Conservation (phyloP, 73 alveolate genomes). For the Paramecium bursaria region DNA sequence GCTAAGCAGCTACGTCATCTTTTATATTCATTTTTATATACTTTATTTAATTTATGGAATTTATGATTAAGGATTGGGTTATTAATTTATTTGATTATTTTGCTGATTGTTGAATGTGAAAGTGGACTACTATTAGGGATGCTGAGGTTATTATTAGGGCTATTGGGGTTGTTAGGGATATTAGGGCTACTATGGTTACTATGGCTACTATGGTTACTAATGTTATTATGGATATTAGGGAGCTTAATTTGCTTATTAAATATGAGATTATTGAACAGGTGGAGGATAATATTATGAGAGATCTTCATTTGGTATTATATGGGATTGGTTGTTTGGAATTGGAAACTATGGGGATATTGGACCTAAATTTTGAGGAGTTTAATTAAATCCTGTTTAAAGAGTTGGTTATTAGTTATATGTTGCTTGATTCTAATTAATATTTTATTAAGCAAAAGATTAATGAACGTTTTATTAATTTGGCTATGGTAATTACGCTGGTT, state of each 20-base stretch:
- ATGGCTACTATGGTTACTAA: too few relatives aligned
- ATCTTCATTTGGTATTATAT: too few relatives aligned
- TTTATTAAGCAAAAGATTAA: not conserved
- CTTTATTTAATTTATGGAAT: not conserved
- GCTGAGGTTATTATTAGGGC: not conserved
- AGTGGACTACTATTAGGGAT: not conserved
- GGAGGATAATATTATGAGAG: too few relatives aligned
- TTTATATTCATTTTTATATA: not conserved
- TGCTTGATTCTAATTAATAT: not conserved
- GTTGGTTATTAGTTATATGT: not conserved
- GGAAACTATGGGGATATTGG: too few relatives aligned
- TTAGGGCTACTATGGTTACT: too few relatives aligned
- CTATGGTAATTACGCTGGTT: not conserved
- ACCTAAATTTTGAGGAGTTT: not conserved
- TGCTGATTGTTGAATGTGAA: not conserved
- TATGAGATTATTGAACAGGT: too few relatives aligned
- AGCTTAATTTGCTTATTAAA: too few relatives aligned
- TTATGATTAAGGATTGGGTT: not conserved
- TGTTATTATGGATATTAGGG: too few relatives aligned
- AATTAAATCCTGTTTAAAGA: not conserved
- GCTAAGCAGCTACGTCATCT: too few relatives aligned
- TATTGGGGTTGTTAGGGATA: too few relatives aligned
- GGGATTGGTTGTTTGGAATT: too few relatives aligned
- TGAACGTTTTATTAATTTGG: too few relatives aligned
- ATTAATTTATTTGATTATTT: not conserved